Conservation (phyloP, 1,284 basidiomycete genomes). For the Melanopsichium pennsylvanicum region DNA sequence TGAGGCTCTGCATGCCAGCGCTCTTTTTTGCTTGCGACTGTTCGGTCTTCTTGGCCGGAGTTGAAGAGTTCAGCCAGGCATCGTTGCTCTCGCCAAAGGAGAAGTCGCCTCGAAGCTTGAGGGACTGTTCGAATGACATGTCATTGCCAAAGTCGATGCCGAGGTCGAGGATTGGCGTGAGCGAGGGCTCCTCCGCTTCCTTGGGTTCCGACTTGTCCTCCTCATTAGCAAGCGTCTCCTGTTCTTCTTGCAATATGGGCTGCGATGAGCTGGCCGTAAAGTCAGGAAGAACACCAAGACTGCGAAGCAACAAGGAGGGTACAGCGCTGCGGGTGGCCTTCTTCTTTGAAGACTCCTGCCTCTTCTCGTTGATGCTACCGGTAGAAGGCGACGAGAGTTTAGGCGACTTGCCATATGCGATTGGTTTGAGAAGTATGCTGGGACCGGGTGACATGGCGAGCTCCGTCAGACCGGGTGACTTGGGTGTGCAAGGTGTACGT, state of each 20-base stretch:
- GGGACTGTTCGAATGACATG: conserved; percentile 22
- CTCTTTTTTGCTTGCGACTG: conserved; percentile 8
- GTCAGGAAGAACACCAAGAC: conserved; percentile 37
- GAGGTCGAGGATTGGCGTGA: conserved; percentile 50
- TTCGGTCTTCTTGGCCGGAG: neutral
- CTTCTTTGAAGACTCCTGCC: conserved; percentile 22
- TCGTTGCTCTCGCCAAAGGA: conserved; percentile 19
- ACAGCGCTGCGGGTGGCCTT: conserved; percentile 35
- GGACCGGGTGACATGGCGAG: conserved; percentile 43
- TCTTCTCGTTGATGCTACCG: neutral
- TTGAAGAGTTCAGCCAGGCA: conserved; percentile 1
- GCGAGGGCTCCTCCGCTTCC: conserved; percentile 30
- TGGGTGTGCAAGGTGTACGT: conserved; percentile 16
- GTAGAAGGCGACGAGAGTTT: conserved; percentile 14
- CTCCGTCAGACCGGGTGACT: conserved; percentile 38
- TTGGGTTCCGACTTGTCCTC: neutral
- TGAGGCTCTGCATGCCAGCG: conserved; percentile 25
- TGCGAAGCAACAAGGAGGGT: conserved; percentile 45
- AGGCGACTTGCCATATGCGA: conserved; percentile 36
- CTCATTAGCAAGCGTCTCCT: conserved; percentile 7
- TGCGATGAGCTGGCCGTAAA: conserved; percentile 10
- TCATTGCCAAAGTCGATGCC: conserved; percentile 42
- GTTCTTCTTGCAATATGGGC: conserved; percentile 1
- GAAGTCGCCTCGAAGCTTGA: conserved; percentile 30
- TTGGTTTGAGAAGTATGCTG: conserved; percentile 40